Conservation (phyloP, 2,329 filamentous ascomycete genomes). For the Cyphellophora europaea region DNA sequence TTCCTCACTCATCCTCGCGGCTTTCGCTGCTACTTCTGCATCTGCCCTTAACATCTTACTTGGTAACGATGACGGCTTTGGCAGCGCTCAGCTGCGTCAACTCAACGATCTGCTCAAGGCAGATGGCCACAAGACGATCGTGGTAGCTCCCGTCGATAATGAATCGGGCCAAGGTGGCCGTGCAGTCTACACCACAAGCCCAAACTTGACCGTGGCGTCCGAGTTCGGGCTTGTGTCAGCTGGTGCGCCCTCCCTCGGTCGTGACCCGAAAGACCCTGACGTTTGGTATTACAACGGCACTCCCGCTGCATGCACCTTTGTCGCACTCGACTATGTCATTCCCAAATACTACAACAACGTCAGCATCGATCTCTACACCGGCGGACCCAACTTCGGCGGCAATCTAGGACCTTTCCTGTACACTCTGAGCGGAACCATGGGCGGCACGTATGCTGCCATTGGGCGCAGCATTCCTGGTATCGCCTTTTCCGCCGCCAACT, state of each 20-base stretch:
- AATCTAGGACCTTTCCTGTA: slow-evolving; percentile 48
- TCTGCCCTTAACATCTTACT: slow-evolving; percentile 19
- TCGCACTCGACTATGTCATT: slow-evolving; percentile 48
- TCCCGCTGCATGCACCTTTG: slow-evolving; percentile 45
- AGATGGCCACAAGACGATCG: slow-evolving; percentile 30
- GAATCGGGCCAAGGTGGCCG: slow-evolving; percentile 39
- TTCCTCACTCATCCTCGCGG: slow-evolving; percentile 6
- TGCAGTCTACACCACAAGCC: slow-evolving; percentile 32
- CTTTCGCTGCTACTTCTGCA: slow-evolving; percentile 6
- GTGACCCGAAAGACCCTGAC: slow-evolving; percentile 41
- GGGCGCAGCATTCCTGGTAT: slow-evolving; percentile 42
- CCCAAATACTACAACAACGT: slow-evolving; percentile 39
- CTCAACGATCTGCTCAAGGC: slow-evolving; percentile 30
- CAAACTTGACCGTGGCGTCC: slow-evolving; percentile 31
- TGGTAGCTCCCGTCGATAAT: slow-evolving; percentile 34
- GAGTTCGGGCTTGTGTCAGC: slow-evolving; percentile 39
- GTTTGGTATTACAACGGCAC: slow-evolving; percentile 56
- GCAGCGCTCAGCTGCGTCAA: slow-evolving; percentile 31
- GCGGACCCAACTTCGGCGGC: slow-evolving; percentile 47
- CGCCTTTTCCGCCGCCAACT: slow-evolving; percentile 37
- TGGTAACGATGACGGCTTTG: slow-evolving; percentile 31
- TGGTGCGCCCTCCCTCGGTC: slow-evolving; percentile 40
- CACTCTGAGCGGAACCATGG: slow-evolving; percentile 41
- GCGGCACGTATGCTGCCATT: slow-evolving; percentile 42
- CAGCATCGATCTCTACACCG: slow-evolving; percentile 45